phyloP scores from a whole-genome alignment of 805 yeast genomes.

The Yarrowia sp. region DNA sequence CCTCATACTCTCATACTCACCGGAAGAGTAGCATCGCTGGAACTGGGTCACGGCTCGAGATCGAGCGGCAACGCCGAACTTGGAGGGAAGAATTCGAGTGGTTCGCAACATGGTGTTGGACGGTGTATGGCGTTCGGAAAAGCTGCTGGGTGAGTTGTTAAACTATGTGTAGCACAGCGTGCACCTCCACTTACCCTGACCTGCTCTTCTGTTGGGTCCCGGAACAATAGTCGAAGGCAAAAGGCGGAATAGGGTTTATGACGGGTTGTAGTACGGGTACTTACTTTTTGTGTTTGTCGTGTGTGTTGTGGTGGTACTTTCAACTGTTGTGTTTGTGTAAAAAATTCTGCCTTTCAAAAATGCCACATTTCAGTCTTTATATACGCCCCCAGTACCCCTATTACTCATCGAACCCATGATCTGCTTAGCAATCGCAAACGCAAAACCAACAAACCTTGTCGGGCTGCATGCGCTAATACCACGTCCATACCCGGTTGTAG shows the following conservation, averaged over 20 bases:
- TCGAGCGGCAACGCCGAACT: background rate
- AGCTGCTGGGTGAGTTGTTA: constrained; percentile 10
- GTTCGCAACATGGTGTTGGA: constrained; percentile 25
- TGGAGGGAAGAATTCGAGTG: constrained; percentile 18
- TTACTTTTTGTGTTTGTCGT: too few species aligned
- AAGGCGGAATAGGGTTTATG: too few species aligned
- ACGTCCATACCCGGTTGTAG: constrained; percentile 21
- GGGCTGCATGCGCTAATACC: background rate
- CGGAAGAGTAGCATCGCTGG: constrained; percentile 24
- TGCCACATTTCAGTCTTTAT: too few species aligned
- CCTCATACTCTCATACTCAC: background rate
- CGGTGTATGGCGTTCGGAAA: background rate
- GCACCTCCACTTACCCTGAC: constrained; percentile 18
- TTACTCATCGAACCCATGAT: background rate
- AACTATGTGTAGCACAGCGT: background rate
- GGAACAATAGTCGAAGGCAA: constrained; percentile 13
- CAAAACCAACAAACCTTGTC: background rate
- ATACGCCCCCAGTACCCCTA: background rate
- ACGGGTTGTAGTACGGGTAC: too few species aligned
- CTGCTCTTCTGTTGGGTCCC: constrained; percentile 24
- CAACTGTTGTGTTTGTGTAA: too few species aligned
- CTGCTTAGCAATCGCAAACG: constrained; percentile 1
- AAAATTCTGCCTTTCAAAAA: too few species aligned
- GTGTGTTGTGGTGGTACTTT: too few species aligned
- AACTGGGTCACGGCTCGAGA: constrained; percentile 19